These are phyloP conservation scores for Citrus hindsii DNA, from an alignment of 345 rosid species.

Conservation along the genomic window DNA sequence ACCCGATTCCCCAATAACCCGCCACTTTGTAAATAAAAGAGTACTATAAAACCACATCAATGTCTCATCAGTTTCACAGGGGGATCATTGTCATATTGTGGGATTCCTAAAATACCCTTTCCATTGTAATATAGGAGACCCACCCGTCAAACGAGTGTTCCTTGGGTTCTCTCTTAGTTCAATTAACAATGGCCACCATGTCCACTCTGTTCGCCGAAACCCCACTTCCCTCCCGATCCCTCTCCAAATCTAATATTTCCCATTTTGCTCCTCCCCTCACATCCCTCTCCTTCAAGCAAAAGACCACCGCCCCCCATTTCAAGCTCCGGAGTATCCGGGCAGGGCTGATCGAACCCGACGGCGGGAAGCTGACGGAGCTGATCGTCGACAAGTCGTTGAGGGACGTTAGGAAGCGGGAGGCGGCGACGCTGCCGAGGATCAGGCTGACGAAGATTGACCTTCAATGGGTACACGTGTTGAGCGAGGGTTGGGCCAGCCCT, in stretches of 20 bases:
- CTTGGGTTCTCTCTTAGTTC: constrained; percentile 13
- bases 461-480: constrained; percentile 94
- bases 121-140: not conserved
- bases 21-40: not conserved
- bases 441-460: constrained; percentile 68
- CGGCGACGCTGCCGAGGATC: constrained; percentile 54
- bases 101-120: constrained; percentile 14
- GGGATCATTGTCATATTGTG: not conserved
- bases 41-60: not conserved
- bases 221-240: constrained; percentile 34
- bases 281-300: constrained; percentile 25
- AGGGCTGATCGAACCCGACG: constrained; percentile 82
- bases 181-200: constrained; percentile 63
- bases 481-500: constrained; percentile 99
- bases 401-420: constrained; percentile 58
- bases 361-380: constrained; percentile 77
- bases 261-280: constrained; percentile 35
- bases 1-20: not conserved
- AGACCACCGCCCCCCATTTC: constrained; percentile 1
- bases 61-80: not conserved
- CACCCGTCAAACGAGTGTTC: not conserved
- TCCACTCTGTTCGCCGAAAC: constrained; percentile 37
- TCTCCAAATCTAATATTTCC: constrained; percentile 36
- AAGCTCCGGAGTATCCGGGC: constrained; percentile 29
- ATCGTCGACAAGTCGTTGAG: constrained; percentile 51